Evolutionary conservation across 495 filamentous ascomycete genomes (phyloP).

Genomic region (Astrothelium subdiscretum): DNA sequence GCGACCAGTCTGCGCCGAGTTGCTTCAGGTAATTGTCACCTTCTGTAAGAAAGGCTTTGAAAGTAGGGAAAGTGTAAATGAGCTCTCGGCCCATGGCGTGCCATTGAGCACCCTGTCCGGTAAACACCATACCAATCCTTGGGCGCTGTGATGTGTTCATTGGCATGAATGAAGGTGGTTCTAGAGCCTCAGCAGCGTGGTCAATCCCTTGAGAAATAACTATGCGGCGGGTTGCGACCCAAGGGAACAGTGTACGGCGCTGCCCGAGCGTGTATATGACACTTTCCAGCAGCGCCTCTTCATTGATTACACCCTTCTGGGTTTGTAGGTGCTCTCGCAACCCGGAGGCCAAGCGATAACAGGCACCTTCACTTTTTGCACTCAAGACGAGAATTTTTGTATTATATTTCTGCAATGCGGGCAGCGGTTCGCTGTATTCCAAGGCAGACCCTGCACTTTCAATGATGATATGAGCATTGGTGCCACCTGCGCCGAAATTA

Average conservation of each 20-base stretch:
- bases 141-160: background rate
- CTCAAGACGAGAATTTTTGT: background rate
- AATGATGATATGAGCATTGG: conserved; percentile 39
- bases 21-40: background rate
- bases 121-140: conserved; percentile 24
- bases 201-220: background rate
- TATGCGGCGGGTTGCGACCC: background rate
- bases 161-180: background rate
- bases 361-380: background rate
- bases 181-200: background rate
- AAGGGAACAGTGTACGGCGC: background rate
- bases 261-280: background rate
- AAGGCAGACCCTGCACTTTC: conserved; percentile 11
- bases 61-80: background rate
- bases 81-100: conserved; percentile 27
- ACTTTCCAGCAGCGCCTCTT: background rate
- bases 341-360: background rate
- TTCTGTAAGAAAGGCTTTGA: background rate
- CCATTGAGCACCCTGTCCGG: conserved; percentile 38
- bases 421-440: background rate
- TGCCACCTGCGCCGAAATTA: conserved; percentile 38
- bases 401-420: background rate
- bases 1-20: conserved; percentile 4
- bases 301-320: background rate
- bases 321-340: background rate